phyloP scores from a whole-genome alignment of 2,329 filamentous ascomycete genomes.

The Elsinoe perseae region DNA sequence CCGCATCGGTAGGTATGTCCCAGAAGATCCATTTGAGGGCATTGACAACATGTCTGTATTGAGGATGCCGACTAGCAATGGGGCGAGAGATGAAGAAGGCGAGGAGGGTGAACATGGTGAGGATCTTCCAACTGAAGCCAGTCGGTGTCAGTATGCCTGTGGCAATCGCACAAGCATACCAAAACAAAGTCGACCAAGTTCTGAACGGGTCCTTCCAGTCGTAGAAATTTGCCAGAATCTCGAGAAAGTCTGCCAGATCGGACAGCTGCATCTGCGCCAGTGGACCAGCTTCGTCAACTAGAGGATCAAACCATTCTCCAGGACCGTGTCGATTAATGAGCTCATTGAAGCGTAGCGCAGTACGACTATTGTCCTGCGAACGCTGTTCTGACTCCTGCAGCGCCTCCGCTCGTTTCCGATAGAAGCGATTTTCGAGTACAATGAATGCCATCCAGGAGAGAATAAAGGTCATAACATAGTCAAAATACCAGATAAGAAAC shows the following conservation, averaged over 20 bases:
- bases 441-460: conserved; percentile 31
- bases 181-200: conserved; percentile 31
- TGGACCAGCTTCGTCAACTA: conserved; percentile 32
- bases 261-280: conserved; percentile 32
- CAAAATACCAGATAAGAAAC: conserved; percentile 31
- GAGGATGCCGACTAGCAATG: conserved; percentile 30
- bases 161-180: conserved; percentile 29
- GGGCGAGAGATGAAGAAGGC: conserved; percentile 34
- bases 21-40: conserved; percentile 33
- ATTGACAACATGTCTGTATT: conserved; percentile 32
- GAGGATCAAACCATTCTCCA: conserved; percentile 32
- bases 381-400: conserved; percentile 31
- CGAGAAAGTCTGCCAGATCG: conserved; percentile 33
- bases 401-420: conserved; percentile 24
- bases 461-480: conserved; percentile 32
- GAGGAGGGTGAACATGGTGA: conserved; percentile 29
- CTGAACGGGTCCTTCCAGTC: conserved; percentile 30
- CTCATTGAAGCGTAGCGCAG: conserved; percentile 31
- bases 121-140: conserved; percentile 32
- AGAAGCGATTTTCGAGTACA: conserved; percentile 28
- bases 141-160: conserved; percentile 28
- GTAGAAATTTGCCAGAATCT: conserved; percentile 33
- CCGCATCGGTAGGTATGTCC: conserved; percentile 34
- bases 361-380: conserved; percentile 25
- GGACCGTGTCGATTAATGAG: conserved; percentile 32